phyloP scores from a whole-genome alignment of 208 protist species.

The Phytomonas francai region DNA sequence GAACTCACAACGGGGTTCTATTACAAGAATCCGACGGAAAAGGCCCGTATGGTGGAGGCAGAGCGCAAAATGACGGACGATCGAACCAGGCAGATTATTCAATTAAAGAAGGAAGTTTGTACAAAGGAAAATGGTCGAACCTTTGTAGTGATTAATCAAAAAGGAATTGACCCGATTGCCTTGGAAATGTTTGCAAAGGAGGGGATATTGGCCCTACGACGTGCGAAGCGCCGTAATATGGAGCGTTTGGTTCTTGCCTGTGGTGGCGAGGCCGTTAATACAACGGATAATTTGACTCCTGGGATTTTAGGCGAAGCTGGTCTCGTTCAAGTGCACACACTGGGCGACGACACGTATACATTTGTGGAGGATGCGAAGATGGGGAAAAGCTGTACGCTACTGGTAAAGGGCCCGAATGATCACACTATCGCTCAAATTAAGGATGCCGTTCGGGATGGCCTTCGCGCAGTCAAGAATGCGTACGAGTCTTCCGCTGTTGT shows the following conservation, averaged over 20 bases:
- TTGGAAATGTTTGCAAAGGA: slow-evolving; percentile 99
- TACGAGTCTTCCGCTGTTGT: slow-evolving; percentile 94
- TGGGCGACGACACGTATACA: slow-evolving; percentile 99
- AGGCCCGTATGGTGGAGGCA: slow-evolving; percentile 95
- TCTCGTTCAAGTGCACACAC: slow-evolving; percentile 95
- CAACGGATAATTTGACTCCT: slow-evolving; percentile 94
- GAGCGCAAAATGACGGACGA: slow-evolving; percentile 97
- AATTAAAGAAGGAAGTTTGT: slow-evolving; percentile 97
- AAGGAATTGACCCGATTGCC: slow-evolving; percentile 99
- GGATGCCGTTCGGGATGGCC: slow-evolving; percentile 98
- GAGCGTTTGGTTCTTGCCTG: slow-evolving; percentile 96
- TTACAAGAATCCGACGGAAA: slow-evolving; percentile 96
- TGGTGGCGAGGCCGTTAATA: slow-evolving; percentile 97
- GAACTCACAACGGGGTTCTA: slow-evolving; percentile 98
- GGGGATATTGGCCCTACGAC: slow-evolving; percentile 97
- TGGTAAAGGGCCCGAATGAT: slow-evolving; percentile 99
- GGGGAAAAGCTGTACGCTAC: slow-evolving; percentile 97
- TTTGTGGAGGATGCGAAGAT: slow-evolving; percentile 98
- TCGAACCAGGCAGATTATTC: slow-evolving; percentile 96
- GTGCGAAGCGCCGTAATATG: slow-evolving; percentile 99
- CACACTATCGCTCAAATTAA: slow-evolving; percentile 99
- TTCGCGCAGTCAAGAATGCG: slow-evolving; percentile 98
- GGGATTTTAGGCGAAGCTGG: slow-evolving; percentile 95
- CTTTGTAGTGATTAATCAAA: slow-evolving; percentile 99
- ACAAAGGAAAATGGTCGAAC: slow-evolving; percentile 88